Base-by-base conservation (phyloP, 2,329 filamentous ascomycete species). In the Aspergillus ochraceoroseus region DNA sequence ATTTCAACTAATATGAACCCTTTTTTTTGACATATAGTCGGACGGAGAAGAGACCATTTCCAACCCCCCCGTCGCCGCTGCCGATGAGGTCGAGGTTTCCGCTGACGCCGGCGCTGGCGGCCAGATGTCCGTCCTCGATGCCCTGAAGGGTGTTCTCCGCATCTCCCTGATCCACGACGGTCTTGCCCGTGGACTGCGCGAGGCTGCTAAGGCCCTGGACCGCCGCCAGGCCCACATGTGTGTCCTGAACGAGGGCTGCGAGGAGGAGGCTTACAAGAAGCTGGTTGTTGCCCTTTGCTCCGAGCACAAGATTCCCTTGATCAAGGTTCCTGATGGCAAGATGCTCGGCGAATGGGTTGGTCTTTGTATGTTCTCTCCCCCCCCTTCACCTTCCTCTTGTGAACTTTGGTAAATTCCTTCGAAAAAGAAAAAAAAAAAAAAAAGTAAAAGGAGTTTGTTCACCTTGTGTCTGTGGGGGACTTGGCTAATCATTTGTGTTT, bases 211-310 rank as follows among this genome's bases (percentile, higher is more conserved):
- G 82, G 90, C 92, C 54, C 87, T 98, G 66, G 92, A 98, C 76
- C 84, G 92, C 68, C 88, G 92, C 68, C 87, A 98, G 78, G 92
- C 92, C 48, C 92, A 98, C 79, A 96, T 98, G 89, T 98, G 92
- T 73, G 92, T 98, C 60, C 83, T 98, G 64, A 98, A 98, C 83
- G 92, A 98, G 83, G 84, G 85, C 59, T 98, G 92, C 80, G 92
- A 98, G 79, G 92, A 98, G 82, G 92, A 98, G 76, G 90, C 92
- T 59, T 98, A 98, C 82, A 98, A 98, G 88, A 98, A 98, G 85
- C 83, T 98, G 57, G 90, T 98, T 64, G 86, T 96, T 61, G 92
- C 92, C 52, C 85, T 98, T 49, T 98, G 92, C 86, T 87, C 85
- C 54, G 92, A 98, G 83, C 92, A 98, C 80, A 95, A 95, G 83